Evolutionary conservation across 495 filamentous ascomycete genomes (phyloP).

Genomic region (Penicillium steckii): DNA sequence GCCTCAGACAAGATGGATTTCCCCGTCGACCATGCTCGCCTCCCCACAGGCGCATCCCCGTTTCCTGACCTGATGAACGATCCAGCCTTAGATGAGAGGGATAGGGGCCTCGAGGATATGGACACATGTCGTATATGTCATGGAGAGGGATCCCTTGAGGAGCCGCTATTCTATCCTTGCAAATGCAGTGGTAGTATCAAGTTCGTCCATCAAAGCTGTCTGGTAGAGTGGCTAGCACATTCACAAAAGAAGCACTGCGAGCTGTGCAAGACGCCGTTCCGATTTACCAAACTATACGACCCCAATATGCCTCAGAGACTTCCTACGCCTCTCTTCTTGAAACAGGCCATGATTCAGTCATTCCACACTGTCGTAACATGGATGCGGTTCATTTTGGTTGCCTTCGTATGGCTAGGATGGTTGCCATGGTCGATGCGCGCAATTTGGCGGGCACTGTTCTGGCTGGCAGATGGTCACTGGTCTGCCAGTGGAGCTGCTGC

Average conservation of each 20-base stretch:
- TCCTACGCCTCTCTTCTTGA: slow-evolving; percentile 74
- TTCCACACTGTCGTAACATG: slow-evolving; percentile 69
- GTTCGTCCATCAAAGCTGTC: slow-evolving; percentile 93
- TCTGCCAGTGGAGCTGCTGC: slow-evolving; percentile 38
- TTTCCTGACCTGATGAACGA: slow-evolving; percentile 68
- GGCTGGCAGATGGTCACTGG: slow-evolving; percentile 92
- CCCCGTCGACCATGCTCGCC: slow-evolving; percentile 12
- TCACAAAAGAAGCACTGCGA: slow-evolving; percentile 99
- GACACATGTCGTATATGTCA: slow-evolving; percentile 96
- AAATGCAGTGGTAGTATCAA: slow-evolving; percentile 99
- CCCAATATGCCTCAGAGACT: slow-evolving; percentile 85
- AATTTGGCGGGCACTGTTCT: slow-evolving; percentile 90
- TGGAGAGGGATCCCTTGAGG: slow-evolving; percentile 77
- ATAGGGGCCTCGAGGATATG: slow-evolving; percentile 44
- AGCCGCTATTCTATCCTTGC: slow-evolving; percentile 95
- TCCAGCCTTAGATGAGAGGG: slow-evolving; percentile 49
- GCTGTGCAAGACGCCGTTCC: slow-evolving; percentile 96
- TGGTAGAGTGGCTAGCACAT: slow-evolving; percentile 97
- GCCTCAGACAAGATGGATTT: slow-evolving; percentile 27
- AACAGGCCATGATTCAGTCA: slow-evolving; percentile 69
- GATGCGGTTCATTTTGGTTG: slow-evolving; percentile 74
- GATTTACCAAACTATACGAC: slow-evolving; percentile 96
- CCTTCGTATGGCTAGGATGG: slow-evolving; percentile 82
- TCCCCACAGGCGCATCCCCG: slow-evolving; percentile 17
- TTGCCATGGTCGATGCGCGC: slow-evolving; percentile 89